Evolutionary conservation across 2,329 filamentous ascomycete species (phyloP).

Genomic region (Camillea tinctor): DNA sequence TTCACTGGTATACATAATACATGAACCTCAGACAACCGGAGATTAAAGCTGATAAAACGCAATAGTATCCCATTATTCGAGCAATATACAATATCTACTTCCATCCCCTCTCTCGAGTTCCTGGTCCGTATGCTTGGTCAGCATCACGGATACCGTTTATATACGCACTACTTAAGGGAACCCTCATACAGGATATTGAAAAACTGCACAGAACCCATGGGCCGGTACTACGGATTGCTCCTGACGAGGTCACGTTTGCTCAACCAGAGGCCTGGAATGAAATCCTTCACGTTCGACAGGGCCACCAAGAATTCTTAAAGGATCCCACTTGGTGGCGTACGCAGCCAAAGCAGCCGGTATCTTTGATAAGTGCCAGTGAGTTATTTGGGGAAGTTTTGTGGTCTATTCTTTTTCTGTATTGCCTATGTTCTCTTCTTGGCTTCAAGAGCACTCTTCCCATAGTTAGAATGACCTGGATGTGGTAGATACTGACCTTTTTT

Average conservation of each 20-base stretch:
- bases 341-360: slow-evolving; percentile 22
- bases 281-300: slow-evolving; percentile 18
- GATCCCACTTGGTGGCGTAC: slow-evolving; percentile 29
- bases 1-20: not conserved
- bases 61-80: slow-evolving; percentile 14
- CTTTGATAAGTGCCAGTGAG: slow-evolving; percentile 24
- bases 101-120: slow-evolving; percentile 17
- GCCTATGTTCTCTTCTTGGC: too few relatives aligned
- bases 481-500: too few relatives aligned
- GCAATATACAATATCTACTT: slow-evolving; percentile 16
- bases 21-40: not conserved
- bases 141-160: slow-evolving; percentile 21
- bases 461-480: too few relatives aligned
- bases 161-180: slow-evolving; percentile 16
- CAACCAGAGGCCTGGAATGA: slow-evolving; percentile 18
- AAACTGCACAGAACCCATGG: slow-evolving; percentile 22
- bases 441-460: too few relatives aligned
- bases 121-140: slow-evolving; percentile 18
- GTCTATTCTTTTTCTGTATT: too few relatives aligned
- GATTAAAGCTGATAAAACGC: not conserved
- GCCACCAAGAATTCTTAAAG: slow-evolving; percentile 23
- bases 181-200: slow-evolving; percentile 21
- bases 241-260: slow-evolving; percentile 23
- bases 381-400: too few relatives aligned
- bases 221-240: slow-evolving; percentile 22